Conservation (phyloP, 2,329 filamentous ascomycete species). For the Pseudogymnoascus sp. region DNA sequence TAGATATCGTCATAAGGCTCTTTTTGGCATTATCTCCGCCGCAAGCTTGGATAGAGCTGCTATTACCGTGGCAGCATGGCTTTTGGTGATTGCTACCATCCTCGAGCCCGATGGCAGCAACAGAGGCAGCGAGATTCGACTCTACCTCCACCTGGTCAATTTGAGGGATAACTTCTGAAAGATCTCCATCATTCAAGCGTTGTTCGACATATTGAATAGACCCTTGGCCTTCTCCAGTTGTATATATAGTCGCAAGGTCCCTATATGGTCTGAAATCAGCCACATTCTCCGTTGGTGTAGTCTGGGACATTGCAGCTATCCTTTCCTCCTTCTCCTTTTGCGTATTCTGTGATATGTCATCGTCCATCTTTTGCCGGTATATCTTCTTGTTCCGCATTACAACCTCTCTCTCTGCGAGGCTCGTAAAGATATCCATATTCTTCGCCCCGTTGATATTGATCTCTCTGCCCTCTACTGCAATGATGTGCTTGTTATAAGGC, state of each 20-base stretch:
- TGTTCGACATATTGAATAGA: slow-evolving; percentile 74
- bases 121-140: background rate
- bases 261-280: slow-evolving; percentile 45
- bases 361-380: slow-evolving; percentile 39
- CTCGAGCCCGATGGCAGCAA: background rate
- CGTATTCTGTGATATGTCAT: slow-evolving; percentile 33
- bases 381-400: slow-evolving; percentile 79
- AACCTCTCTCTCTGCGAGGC: slow-evolving; percentile 64
- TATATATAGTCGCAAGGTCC: slow-evolving; percentile 46
- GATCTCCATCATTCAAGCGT: slow-evolving; percentile 64
- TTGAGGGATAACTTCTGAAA: slow-evolving; percentile 58
- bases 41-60: slow-evolving; percentile 11
- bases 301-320: slow-evolving; percentile 29
- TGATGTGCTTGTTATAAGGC: slow-evolving; percentile 78
- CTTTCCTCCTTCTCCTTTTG: slow-evolving; percentile 37
- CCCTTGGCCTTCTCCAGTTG: slow-evolving; percentile 54
- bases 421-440: slow-evolving; percentile 75
- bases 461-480: slow-evolving; percentile 83
- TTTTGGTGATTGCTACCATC: slow-evolving; percentile 13
- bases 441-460: slow-evolving; percentile 82
- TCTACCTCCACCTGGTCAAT: slow-evolving; percentile 41
- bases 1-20: slow-evolving; percentile 77
- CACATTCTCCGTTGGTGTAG: slow-evolving; percentile 17
- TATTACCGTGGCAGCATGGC: background rate
- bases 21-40: slow-evolving; percentile 18